Percentiles rank a stretch among this genome's conserved stretches.
These are phyloP conservation scores for Xylaria nigripes DNA, from an alignment of 495 filamentous ascomycete genomes.

Conservation along the genomic window DNA sequence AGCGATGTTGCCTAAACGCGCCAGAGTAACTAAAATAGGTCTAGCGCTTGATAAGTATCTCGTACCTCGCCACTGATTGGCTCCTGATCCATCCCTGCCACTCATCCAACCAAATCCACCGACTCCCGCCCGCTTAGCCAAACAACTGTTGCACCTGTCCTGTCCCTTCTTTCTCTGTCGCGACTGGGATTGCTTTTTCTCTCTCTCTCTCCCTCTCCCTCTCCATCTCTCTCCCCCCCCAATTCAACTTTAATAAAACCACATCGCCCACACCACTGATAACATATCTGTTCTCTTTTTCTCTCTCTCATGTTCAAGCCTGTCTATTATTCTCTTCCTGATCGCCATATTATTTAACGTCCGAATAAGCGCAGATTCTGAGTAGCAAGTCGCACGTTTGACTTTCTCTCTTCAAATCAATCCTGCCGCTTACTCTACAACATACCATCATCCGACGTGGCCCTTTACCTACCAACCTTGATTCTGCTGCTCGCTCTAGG, in stretches of 20 bases:
- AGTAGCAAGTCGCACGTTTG: not conserved
- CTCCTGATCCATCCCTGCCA: not conserved
- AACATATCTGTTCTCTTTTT: not conserved
- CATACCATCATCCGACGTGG: not conserved
- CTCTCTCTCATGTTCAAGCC: not conserved
- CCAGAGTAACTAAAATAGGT: not conserved
- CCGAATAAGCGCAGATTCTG: not conserved
- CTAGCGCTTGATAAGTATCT: not conserved
- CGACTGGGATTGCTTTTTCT: not conserved
- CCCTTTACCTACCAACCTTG: not conserved
- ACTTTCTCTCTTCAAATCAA: not conserved
- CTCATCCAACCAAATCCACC: not conserved
- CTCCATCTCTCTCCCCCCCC: slow-evolving; percentile 14
- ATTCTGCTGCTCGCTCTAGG: not conserved
- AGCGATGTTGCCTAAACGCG: slow-evolving; percentile 4
- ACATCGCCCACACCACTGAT: too few relatives aligned
- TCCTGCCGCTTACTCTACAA: not conserved
- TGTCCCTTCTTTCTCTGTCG: not conserved
- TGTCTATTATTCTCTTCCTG: not conserved
- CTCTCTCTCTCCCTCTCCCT: slow-evolving; percentile 4
- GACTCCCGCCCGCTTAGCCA: not conserved
- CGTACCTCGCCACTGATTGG: not conserved
- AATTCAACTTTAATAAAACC: slow-evolving; percentile 4
- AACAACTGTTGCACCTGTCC: not conserved
- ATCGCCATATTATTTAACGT: not conserved